These are phyloP conservation scores for Pilaira anomala DNA, from an alignment of 192 early-diverging fungal genomes.

Conservation along the genomic window DNA sequence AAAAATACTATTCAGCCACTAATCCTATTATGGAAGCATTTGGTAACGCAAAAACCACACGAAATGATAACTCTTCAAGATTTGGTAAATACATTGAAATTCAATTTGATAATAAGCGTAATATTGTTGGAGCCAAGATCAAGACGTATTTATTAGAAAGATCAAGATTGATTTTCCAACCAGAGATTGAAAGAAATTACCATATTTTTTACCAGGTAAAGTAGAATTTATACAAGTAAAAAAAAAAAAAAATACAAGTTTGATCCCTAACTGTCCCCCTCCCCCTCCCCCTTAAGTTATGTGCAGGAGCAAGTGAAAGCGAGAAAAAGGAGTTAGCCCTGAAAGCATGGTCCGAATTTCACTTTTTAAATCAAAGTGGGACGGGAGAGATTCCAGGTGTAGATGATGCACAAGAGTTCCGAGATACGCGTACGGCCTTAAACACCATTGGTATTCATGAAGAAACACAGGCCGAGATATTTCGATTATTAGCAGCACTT, in stretches of 20 bases:
- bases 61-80: constrained; percentile 97
- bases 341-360: constrained; percentile 68
- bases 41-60: constrained; percentile 98
- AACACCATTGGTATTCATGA: constrained; percentile 82
- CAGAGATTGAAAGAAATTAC: constrained; percentile 92
- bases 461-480: constrained; percentile 83
- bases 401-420: constrained; percentile 92
- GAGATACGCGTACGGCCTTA: constrained; percentile 79
- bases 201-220: constrained; percentile 95
- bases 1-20: constrained; percentile 75
- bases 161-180: constrained; percentile 93
- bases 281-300: constrained; percentile 70
- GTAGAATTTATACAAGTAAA: background rate
- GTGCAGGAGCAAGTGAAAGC: constrained; percentile 82
- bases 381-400: constrained; percentile 76
- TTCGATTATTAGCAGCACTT: constrained; percentile 87
- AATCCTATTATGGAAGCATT: constrained; percentile 99
- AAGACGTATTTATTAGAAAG: constrained; percentile 97
- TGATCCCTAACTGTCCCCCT: too few species aligned
- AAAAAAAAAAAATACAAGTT: background rate
- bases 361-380: constrained; percentile 88
- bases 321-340: constrained; percentile 80
- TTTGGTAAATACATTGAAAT: constrained; percentile 99
- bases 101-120: constrained; percentile 76
- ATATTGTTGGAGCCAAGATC: constrained; percentile 92